A percentile compares a stretch with the other conserved stretches of the same genome.
These are phyloP conservation scores for Debaryomycetaceae sp. DNA, from an alignment of 1,139 yeast species.

Conservation along the genomic window DNA sequence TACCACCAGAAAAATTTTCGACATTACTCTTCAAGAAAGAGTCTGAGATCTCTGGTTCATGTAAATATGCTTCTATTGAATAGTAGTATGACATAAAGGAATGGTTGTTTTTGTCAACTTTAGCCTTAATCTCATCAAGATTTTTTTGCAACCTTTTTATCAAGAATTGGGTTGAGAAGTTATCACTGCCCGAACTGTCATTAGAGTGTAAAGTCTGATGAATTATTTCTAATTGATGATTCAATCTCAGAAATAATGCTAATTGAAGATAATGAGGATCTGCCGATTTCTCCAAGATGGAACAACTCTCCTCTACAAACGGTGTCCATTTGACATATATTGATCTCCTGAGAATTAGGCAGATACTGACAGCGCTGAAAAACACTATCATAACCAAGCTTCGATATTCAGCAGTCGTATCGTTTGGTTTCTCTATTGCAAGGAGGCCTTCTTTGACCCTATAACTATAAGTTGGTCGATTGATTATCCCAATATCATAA, in stretches of 20 bases:
- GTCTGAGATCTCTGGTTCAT: conserved; percentile 53
- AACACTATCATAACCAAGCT: conserved; percentile 48
- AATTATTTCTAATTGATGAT: conserved; percentile 60
- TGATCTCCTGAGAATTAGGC: conserved; percentile 51
- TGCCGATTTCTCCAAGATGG: conserved; percentile 36
- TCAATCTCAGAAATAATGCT: conserved; percentile 59
- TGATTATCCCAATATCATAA: conserved; percentile 74
- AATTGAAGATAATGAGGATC: conserved; percentile 33
- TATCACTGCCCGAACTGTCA: conserved; percentile 22
- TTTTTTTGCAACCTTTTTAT: conserved; percentile 41
- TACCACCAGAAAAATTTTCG: conserved; percentile 14
- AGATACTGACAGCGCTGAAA: conserved; percentile 48
- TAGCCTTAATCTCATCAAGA: conserved; percentile 33
- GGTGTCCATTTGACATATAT: conserved; percentile 56
- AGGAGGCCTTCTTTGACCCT: conserved; percentile 34
- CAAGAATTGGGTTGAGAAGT: conserved; percentile 27
- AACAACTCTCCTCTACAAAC: conserved; percentile 62
- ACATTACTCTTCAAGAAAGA: conserved; percentile 9
- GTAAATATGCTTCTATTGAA: conserved; percentile 71
- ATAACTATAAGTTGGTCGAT: conserved; percentile 38
- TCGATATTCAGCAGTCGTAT: conserved; percentile 34
- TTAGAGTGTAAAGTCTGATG: conserved; percentile 48
- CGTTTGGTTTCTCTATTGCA: conserved; percentile 5
- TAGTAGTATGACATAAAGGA: conserved; percentile 50
- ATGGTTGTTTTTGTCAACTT: conserved; percentile 37